Base-by-base conservation (phyloP, 768 basidiomycete species). In the Calocera viscosa region DNA sequence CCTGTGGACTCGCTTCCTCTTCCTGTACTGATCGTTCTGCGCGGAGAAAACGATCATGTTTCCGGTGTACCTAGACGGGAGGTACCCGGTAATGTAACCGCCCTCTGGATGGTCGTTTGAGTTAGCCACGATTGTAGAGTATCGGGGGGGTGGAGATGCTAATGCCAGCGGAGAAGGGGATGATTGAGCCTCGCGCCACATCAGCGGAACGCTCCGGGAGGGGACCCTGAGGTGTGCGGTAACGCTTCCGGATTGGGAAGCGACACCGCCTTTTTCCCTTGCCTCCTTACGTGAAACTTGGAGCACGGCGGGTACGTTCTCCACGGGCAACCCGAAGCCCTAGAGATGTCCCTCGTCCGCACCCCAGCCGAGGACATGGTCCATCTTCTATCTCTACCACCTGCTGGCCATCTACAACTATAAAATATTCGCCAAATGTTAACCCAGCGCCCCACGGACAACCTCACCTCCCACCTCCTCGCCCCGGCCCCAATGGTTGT, bases 11-110 rank as follows among this genome's bases (percentile, higher is more conserved):
- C 53, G 53, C 53, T 60, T 60, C 30, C 53, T 60, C 53, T 60
- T 60, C 30, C 53, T 26, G 30, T 60, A 60, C 53, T 60, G 53
- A 19, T 60, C 53, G 53, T 60, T 60, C 30, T 60, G 53, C 22
- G 53, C 53, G 26, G 53, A 60, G 53, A 60, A 60, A 60, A 60
- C 53, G 30, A 60, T 60, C 53, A 60, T 60, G 53, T 60, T 60
- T 3, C 53, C 53, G 53, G 26, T 60, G 53, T 60, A 60, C 11
- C 30, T 60, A 2, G 24, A 16, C 53, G 53, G 53, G 30, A 32
- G 24, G 53, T 60, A 60, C 30, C 26, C 53, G 53, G 14, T 32
- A 32, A 26, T 60, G 30, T 60, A 60, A 22, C 26, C 26, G 14
- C 53, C 53, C 53, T 60, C 26, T 32, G 11, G 53, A 26, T 60